Percentiles rank a stretch among this genome's conserved stretches.
Evolutionary conservation across 2,329 filamentous ascomycete species (phyloP).

Genomic region (Pseudogymnoascus sp.): DNA sequence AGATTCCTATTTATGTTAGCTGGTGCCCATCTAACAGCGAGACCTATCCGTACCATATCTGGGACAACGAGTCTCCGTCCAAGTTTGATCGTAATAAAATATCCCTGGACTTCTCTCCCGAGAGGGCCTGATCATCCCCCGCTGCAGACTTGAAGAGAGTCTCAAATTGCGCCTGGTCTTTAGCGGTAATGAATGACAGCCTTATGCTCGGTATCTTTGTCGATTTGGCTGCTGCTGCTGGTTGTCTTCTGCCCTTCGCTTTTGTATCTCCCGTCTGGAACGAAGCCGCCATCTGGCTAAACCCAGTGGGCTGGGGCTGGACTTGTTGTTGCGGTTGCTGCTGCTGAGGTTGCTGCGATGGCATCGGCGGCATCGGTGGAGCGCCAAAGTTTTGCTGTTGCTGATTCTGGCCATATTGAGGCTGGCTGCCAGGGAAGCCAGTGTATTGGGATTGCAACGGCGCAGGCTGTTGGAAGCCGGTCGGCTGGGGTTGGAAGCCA

Average conservation of each 20-base stretch:
- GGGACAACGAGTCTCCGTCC: conserved; percentile 76
- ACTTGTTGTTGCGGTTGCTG: conserved; percentile 52
- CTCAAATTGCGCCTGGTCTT: conserved; percentile 95
- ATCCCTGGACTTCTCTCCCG: conserved; percentile 87
- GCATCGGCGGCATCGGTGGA: conserved; percentile 25
- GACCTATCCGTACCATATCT: conserved; percentile 68
- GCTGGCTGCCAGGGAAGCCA: conserved; percentile 44
- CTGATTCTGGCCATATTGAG: conserved; percentile 38
- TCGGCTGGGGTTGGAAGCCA: conserved; percentile 45
- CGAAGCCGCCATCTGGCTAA: conserved; percentile 59
- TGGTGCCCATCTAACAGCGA: conserved; percentile 16
- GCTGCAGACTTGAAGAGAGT: conserved; percentile 95
- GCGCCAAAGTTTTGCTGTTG: conserved; percentile 36
- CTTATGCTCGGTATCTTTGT: conserved; percentile 89
- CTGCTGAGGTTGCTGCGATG: conserved; percentile 37
- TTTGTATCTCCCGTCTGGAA: conserved; percentile 47
- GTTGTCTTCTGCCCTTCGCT: conserved; percentile 39
- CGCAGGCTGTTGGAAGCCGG: conserved; percentile 47
- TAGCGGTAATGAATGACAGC: conserved; percentile 89
- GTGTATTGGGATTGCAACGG: conserved; percentile 53
- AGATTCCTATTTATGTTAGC: conserved; percentile 56
- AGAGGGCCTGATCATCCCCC: conserved; percentile 75
- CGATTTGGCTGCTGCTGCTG: conserved; percentile 45
- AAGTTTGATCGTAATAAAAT: conserved; percentile 82
- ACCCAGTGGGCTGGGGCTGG: conserved; percentile 60